Evolutionary conservation across 139 green algal genomes (phyloP), one percentile per base, ranked within the genome.

Genomic region (Chlamydomonas urium): DNA sequence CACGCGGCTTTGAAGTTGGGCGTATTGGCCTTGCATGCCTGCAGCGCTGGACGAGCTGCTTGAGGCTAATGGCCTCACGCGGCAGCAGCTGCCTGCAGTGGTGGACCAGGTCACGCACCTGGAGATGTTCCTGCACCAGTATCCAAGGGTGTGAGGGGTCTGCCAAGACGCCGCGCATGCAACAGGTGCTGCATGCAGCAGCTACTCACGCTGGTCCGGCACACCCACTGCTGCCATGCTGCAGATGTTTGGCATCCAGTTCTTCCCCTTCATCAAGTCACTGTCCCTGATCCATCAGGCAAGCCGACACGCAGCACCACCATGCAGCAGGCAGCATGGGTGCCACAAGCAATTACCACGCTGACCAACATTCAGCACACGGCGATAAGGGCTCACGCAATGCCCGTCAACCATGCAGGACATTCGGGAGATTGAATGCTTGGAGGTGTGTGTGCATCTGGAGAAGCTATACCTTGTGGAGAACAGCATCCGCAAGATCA

Each of bases 61-160:
- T 29, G 84, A 89, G 28, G 77, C 81, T 2, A 89, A 89, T 80
- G 84, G 84, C 1, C 58, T 84, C 0, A 48, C 61, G 5, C 8
- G 56, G 29, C 75, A 81, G 6, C 42, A 82, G 5, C 53, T 79
- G 19, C 34, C 38, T 1, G 31, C 53, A 24, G 38, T 53, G 53
- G 37, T 29, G 4, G 66, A 77, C 29, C n/a, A 77, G 65, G 37
- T 87, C 66, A 77, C 72, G 10, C 68, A 80, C 38, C 63, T 93
- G 61, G 82, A 91, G 61, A 89, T 91, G 86, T 91, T 93, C 65
- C 69, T 91, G 65, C 75, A 83, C 31, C 77, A 87, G n/a, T 88
- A 87, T 33, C 79, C 79, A 0, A 76, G 77, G 73, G 85, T 87
- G 4, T 4, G 38, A 48, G 57, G 28, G 31, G n/a, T n/a, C n/a